These are phyloP conservation scores for Claviceps monticola DNA, from an alignment of 2,329 filamentous ascomycete species.

Conservation along the genomic window DNA sequence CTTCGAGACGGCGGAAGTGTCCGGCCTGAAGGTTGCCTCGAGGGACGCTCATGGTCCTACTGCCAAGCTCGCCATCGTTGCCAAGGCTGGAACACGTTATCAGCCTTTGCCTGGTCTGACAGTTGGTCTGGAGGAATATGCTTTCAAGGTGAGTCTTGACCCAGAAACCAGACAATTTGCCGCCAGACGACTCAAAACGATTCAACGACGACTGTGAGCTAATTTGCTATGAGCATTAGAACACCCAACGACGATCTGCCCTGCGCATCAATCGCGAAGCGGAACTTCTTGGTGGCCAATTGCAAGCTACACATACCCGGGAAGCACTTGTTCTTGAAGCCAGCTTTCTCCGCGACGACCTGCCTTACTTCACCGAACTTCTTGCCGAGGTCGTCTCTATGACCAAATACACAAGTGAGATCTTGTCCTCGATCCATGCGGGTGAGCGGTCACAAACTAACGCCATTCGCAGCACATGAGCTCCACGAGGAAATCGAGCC, in stretches of 20 bases:
- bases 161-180: slow-evolving; percentile 4
- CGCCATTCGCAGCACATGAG: slow-evolving; percentile 54
- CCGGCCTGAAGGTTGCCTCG: slow-evolving; percentile 84
- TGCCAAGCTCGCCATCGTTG: slow-evolving; percentile 79
- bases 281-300: slow-evolving; percentile 86
- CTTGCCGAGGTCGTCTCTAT: slow-evolving; percentile 80
- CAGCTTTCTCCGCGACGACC: slow-evolving; percentile 88
- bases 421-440: slow-evolving; percentile 7
- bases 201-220: slow-evolving; percentile 22
- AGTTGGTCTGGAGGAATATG: slow-evolving; percentile 83
- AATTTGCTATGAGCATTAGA: slow-evolving; percentile 41
- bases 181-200: slow-evolving; percentile 2
- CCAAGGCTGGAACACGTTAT: slow-evolving; percentile 89
- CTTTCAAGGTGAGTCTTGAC: slow-evolving; percentile 63
- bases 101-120: slow-evolving; percentile 81
- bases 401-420: slow-evolving; percentile 71
- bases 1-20: slow-evolving; percentile 76
- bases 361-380: slow-evolving; percentile 95
- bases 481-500: slow-evolving; percentile 77
- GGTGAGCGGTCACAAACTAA: not conserved
- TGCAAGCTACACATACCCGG: slow-evolving; percentile 76
- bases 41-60: slow-evolving; percentile 81
- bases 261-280: slow-evolving; percentile 89
- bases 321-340: slow-evolving; percentile 87
- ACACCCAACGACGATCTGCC: slow-evolving; percentile 75